Base-by-base conservation (phyloP, 164 flowering plant species). In the Piper longum region DNA sequence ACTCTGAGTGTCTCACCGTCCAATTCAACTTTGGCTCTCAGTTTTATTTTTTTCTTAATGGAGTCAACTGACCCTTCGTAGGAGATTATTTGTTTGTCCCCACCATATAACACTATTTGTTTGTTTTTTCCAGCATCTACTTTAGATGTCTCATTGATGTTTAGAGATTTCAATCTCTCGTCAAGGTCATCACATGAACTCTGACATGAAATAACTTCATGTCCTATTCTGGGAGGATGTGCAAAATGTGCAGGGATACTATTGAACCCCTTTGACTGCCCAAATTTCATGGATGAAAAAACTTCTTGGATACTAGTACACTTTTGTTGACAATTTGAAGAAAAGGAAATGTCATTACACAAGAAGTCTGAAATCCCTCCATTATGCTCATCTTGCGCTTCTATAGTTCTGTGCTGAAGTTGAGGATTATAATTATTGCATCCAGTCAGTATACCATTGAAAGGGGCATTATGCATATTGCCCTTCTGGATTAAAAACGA, bases 11-110 rank as follows among this genome's bases (percentile, higher is more conserved):
- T 73, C 63, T 83, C 87, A 56, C 73, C 68, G 67, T 83, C 91
- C 63, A 85, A 81, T 70, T 79, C 80, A 54, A 83, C 91, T 69
- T 77, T 83, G 16, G 91, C 83, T 39, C 96, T 71, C 57, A 84
- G 78, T 12, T 63, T 59, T 18, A 26, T 73, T 9, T 69, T 74
- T 73, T 72, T 85, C 76, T 77, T 90, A 40, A 70, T 61, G 17
- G 64, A 71, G 54, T 75, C 82, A 70, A 66, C 68, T 51, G 43
- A 16, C 45, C 70, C 80, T 19, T 74, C 77, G 62, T 73, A 77
- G 51, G 85, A 85, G 70, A 83, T 73, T 52, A 86, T 59, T 40
- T 76, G 60, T 7, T 83, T 75, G 71, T 66, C 71, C 71, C 74
- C 77, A 60, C 67, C 73, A 66, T 83, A 87, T 4, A 76, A 84